Evolutionary conservation across 257 asterid species (phyloP), one percentile per base, ranked within the genome.

Genomic region (Handroanthus guayacan): DNA sequence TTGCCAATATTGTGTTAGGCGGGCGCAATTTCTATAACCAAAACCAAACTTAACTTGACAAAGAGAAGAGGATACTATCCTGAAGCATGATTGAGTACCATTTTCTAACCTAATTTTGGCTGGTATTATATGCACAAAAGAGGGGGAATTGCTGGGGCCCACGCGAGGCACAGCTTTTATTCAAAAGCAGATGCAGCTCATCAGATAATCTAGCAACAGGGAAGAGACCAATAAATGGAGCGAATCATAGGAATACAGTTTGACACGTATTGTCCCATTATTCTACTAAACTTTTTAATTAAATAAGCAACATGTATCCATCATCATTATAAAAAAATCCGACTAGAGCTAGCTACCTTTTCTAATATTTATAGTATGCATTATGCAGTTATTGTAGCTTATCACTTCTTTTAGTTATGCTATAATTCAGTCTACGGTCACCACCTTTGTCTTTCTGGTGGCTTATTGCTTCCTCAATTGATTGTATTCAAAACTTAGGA

Each of bases 11-110:
- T 3, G 64, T 9, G 3, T 69, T 6, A 25, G 38, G 50, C 14
- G 16, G 74, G 74, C 50, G 37, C 36, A 8, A 51, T 34, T 52
- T 34, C 34, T 55, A 55, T 17, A 55, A 55, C 62, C 62, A 18
- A 54, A 56, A 57, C 5, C 63, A 20, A 1, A 20, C 34, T 47
- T 44, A 48, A 52, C 12, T 2, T 50, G 62, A 4, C 34, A 62
- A 54, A 50, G 50, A 39, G 36, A 52, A 20, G 45, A 52, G 2
- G 17, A 75, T 36, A 63, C 55, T 7, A 34, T 18, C 6, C 16
- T 25, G 18, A 63, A 75, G 58, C 60, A 6, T 14, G 16, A 55
- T 55, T 17, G 13, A 55, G 8, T 16, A 17, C 36, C 13, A 55
- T 18, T 25, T 25, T 25, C 45, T 31, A 31, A 61, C 18, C 43